Evolutionary conservation across 2,329 filamentous ascomycete genomes (phyloP).

Genomic region (Colletotrichum simmondsii): DNA sequence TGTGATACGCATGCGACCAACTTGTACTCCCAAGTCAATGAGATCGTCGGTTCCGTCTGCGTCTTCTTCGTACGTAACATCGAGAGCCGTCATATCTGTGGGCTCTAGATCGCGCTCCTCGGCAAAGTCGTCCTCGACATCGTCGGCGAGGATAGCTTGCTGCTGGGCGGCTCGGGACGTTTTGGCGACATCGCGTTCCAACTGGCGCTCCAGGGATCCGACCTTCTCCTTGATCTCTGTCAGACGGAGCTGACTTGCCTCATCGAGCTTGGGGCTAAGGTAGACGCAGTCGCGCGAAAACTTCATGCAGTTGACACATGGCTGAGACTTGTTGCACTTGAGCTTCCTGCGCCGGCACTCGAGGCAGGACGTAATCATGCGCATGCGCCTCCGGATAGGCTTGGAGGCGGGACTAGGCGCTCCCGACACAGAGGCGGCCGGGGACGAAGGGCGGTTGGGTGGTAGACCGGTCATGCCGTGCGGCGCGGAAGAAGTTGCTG

Average conservation of each 20-base stretch:
- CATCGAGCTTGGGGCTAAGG: conserved; percentile 74
- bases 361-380: conserved; percentile 76
- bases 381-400: conserved; percentile 68
- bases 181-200: conserved; percentile 75
- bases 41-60: conserved; percentile 68
- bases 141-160: conserved; percentile 57
- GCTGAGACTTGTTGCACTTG: conserved; percentile 79
- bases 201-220: conserved; percentile 74
- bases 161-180: conserved; percentile 43
- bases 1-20: conserved; percentile 79
- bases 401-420: conserved; percentile 40
- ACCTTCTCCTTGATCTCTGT: conserved; percentile 85
- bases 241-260: conserved; percentile 74
- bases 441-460: conserved; percentile 5
- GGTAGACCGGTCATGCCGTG: conserved; percentile 13
- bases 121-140: conserved; percentile 66
- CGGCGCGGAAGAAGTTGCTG: conserved; percentile 18
- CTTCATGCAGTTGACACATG: conserved; percentile 75
- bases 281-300: conserved; percentile 69
- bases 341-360: conserved; percentile 81
- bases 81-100: conserved; percentile 70
- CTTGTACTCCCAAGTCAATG: conserved; percentile 76
- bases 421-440: conserved; percentile 8
- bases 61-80: conserved; percentile 76
- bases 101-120: conserved; percentile 71